Evolutionary conservation across 2,329 filamentous ascomycete genomes (phyloP).

Genomic region (Arachnomyces sp.): DNA sequence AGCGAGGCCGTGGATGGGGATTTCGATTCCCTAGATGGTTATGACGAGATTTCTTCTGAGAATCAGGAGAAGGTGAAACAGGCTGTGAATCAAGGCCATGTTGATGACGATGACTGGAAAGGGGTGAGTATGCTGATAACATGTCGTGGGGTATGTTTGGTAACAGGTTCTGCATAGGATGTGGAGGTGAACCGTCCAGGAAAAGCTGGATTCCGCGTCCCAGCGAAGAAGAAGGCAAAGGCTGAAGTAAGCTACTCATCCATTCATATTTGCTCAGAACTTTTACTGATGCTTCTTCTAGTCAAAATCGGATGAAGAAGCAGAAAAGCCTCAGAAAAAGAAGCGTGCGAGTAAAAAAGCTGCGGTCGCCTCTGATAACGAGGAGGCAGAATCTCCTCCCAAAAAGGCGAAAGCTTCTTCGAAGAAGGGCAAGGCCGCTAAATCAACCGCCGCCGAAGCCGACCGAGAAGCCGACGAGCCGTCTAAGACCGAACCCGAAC

Average conservation of each 20-base stretch:
- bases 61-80: constrained; percentile 65
- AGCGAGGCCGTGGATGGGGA: constrained; percentile 49
- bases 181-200: constrained; percentile 65
- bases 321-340: constrained; percentile 26
- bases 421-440: constrained; percentile 6
- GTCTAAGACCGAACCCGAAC: no score
- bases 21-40: constrained; percentile 68
- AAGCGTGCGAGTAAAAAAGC: constrained; percentile 31
- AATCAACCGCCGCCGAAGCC: not conserved
- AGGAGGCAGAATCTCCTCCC: constrained; percentile 11
- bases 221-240: constrained; percentile 28
- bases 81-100: constrained; percentile 68
- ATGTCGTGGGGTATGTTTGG: constrained; percentile 10
- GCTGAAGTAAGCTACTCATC: constrained; percentile 20
- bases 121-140: constrained; percentile 54
- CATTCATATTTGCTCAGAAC: constrained; percentile 19
- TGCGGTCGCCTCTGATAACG: constrained; percentile 14
- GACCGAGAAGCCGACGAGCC: no score
- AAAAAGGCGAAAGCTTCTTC: constrained; percentile 8
- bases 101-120: constrained; percentile 80
- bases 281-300: constrained; percentile 5
- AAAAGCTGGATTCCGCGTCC: constrained; percentile 53
- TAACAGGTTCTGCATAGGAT: constrained; percentile 48
- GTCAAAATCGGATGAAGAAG: constrained; percentile 15
- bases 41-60: constrained; percentile 64